These are phyloP conservation scores for Lentinus polychrous DNA, from an alignment of 1,284 basidiomycete genomes.

Conservation along the genomic window DNA sequence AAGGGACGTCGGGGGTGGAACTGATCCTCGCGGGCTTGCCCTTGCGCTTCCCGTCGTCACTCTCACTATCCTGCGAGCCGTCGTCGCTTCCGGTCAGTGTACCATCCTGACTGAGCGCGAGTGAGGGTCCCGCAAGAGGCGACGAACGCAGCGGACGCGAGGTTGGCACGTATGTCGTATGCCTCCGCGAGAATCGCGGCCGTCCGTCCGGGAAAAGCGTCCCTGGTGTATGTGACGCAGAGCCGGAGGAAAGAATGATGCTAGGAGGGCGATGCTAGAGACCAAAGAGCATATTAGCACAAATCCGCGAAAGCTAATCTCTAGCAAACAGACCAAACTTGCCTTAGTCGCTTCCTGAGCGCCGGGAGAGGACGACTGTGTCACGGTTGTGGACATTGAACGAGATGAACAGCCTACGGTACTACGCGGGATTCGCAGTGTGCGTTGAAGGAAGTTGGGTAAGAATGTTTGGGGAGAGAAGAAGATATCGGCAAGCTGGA, in stretches of 20 bases:
- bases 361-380: too few relatives aligned
- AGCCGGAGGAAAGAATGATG: constrained; percentile 4
- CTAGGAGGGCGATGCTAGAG: constrained; percentile 5
- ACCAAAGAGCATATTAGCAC: neutral
- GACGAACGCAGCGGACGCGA: constrained; percentile 22
- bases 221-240: constrained; percentile 11
- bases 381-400: too few relatives aligned
- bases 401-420: too few relatives aligned
- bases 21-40: constrained; percentile 10
- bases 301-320: too few relatives aligned
- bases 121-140: constrained; percentile 23
- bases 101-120: constrained; percentile 17
- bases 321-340: too few relatives aligned
- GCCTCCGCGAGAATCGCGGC: constrained; percentile 11
- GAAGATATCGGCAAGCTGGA: too few relatives aligned
- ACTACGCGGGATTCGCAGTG: too few relatives aligned
- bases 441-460: too few relatives aligned
- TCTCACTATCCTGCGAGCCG: constrained; percentile 1
- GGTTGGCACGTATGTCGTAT: constrained; percentile 13
- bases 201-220: constrained; percentile 7
- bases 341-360: too few relatives aligned
- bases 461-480: too few relatives aligned
- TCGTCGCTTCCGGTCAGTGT: constrained; percentile 7
- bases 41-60: neutral
- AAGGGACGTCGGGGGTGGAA: constrained; percentile 11